A percentile compares a stretch with the other conserved stretches of the same genome.
These are phyloP conservation scores for Synchytrium microbalum DNA, from an alignment of 371 early-diverging fungal species.

Conservation along the genomic window DNA sequence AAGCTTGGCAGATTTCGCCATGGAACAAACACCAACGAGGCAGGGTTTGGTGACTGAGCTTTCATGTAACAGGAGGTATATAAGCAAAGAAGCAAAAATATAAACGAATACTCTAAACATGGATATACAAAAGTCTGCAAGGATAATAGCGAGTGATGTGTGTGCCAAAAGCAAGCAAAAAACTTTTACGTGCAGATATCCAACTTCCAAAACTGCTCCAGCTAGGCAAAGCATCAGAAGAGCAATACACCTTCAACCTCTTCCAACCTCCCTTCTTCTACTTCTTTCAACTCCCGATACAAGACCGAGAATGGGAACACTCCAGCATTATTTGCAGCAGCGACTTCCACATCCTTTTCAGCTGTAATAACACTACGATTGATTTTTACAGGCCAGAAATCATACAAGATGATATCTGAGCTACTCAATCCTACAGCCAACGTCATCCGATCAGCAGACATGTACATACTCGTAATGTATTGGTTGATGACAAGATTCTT, in stretches of 20 bases:
- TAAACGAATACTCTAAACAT: no score
- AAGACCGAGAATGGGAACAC: not conserved
- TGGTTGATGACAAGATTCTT: not conserved
- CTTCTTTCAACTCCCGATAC: not conserved
- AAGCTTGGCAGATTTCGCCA: no score
- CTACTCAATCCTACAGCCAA: not conserved
- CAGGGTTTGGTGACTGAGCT: no score
- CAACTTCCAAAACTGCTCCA: no score
- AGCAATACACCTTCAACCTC: not conserved
- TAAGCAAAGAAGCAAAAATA: no score
- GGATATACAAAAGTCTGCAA: no score
- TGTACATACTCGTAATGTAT: not conserved
- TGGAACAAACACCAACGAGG: no score
- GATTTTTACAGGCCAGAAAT: not conserved
- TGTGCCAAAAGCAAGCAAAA: no score
- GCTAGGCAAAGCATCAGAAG: no score
- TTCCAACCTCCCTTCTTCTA: not conserved
- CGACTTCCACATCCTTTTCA: not conserved
- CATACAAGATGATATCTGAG: not conserved
- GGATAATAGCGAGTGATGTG: no score
- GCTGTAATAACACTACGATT: not conserved
- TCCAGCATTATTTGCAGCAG: not conserved
- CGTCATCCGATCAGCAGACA: not conserved
- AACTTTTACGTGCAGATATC: no score
- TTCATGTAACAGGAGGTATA: no score